A percentile compares a stretch with the other conserved stretches of the same genome.
These are phyloP conservation scores for Malus sylvestris DNA, from an alignment of 306 rosid species.

Conservation along the genomic window DNA sequence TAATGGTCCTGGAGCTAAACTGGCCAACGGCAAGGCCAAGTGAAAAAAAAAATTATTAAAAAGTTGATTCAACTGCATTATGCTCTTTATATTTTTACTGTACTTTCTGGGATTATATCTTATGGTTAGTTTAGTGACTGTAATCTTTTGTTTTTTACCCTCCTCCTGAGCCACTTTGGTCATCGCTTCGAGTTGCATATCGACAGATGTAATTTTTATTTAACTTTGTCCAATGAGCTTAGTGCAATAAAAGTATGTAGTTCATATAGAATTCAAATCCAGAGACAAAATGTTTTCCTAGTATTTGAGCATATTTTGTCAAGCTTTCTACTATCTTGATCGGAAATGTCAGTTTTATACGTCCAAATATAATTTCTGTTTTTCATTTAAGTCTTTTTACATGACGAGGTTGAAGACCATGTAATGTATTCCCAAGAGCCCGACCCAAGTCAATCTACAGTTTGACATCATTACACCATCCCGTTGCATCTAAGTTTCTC, in stretches of 20 bases:
- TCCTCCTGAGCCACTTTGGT: slow-evolving; percentile 6
- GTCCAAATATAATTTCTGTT: no score
- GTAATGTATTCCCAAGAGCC: neutral
- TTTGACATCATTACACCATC: neutral
- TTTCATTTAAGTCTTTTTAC: no score
- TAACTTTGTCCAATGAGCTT: slow-evolving; percentile 10
- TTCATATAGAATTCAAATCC: neutral
- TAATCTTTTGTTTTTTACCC: neutral
- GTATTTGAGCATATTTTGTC: neutral
- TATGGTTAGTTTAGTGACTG: neutral
- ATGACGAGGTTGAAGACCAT: neutral
- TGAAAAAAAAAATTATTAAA: neutral
- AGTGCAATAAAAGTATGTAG: slow-evolving; percentile 20
- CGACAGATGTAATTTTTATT: slow-evolving; percentile 22
- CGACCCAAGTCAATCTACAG: neutral
- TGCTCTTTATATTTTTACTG: neutral
- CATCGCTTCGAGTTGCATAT: slow-evolving; percentile 1
- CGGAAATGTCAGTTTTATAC: no score
- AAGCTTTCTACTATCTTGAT: neutral
- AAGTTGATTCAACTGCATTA: neutral
- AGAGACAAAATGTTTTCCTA: neutral
- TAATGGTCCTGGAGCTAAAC: slow-evolving; percentile 12
- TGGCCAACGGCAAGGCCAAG: slow-evolving; percentile 33
- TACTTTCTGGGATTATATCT: neutral
- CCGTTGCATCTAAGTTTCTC: neutral